These are phyloP conservation scores for Annona squamosa DNA, from an alignment of 164 flowering plant species.

Conservation along the genomic window DNA sequence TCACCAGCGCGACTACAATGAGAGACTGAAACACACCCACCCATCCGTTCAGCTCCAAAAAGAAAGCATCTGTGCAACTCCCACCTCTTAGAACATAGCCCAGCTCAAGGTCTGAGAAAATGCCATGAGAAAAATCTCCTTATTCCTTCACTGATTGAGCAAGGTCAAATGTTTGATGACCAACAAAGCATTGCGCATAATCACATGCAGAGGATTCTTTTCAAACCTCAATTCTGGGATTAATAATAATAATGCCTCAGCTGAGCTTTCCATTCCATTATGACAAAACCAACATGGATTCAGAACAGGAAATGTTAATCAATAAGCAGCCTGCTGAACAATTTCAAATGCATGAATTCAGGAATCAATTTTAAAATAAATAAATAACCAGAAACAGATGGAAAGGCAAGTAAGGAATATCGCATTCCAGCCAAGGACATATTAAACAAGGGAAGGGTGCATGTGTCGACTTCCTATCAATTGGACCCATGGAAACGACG, in stretches of 20 bases:
- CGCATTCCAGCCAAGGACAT: background rate
- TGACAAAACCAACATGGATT: constrained; percentile 30
- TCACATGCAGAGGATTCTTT: constrained; percentile 15
- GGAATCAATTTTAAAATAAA: background rate
- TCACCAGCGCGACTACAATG: constrained; percentile 28
- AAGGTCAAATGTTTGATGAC: constrained; percentile 24
- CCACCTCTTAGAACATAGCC: background rate
- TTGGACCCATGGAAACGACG: background rate
- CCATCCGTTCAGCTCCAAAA: constrained; percentile 44
- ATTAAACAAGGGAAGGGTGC: background rate
- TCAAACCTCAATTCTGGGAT: constrained; percentile 9
- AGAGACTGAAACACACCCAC: constrained; percentile 64
- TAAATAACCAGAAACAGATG: background rate
- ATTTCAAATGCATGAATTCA: constrained; percentile 15
- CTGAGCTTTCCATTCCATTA: constrained; percentile 13
- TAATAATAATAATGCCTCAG: constrained; percentile 8
- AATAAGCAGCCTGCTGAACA: constrained; percentile 32
- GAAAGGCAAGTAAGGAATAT: background rate
- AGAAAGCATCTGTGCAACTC: constrained; percentile 21
- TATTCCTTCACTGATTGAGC: constrained; percentile 9
- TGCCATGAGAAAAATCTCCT: background rate
- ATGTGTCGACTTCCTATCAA: background rate
- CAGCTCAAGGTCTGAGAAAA: constrained; percentile 1
- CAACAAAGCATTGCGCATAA: constrained; percentile 25
- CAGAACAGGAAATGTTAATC: constrained; percentile 16